Percentiles rank a stretch among this genome's conserved stretches.
Evolutionary conservation across 805 yeast genomes (phyloP).

Genomic region (Dipodascus albidus): DNA sequence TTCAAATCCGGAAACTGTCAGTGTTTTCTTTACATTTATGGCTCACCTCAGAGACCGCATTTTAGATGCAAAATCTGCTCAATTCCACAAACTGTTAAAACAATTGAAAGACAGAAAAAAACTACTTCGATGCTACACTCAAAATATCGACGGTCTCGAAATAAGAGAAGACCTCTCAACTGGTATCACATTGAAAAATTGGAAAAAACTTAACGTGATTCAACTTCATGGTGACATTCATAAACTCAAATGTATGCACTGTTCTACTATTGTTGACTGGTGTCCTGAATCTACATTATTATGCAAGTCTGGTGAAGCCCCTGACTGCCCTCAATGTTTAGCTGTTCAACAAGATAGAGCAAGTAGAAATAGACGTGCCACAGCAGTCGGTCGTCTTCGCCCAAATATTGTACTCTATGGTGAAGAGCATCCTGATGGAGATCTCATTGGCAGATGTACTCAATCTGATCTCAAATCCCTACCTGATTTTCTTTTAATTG

Average conservation of each 20-base stretch:
- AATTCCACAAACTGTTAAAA: slow-evolving; percentile 67
- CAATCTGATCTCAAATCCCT: slow-evolving; percentile 43
- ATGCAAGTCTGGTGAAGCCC: slow-evolving; percentile 53
- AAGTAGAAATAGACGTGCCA: slow-evolving; percentile 59
- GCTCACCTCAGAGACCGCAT: slow-evolving; percentile 60
- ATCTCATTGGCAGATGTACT: slow-evolving; percentile 60
- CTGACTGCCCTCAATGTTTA: slow-evolving; percentile 66
- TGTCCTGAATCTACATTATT: slow-evolving; percentile 34
- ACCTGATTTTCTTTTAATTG: slow-evolving; percentile 75
- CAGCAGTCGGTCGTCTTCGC: slow-evolving; percentile 67
- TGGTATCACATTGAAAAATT: slow-evolving; percentile 35
- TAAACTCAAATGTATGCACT: slow-evolving; percentile 61
- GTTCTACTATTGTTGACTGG: slow-evolving; percentile 55
- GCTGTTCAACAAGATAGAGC: slow-evolving; percentile 44
- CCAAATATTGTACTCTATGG: slow-evolving; percentile 92
- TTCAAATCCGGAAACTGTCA: slow-evolving; percentile 50
- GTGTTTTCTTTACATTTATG: slow-evolving; percentile 83
- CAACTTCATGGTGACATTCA: slow-evolving; percentile 89
- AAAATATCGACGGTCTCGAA: slow-evolving; percentile 88
- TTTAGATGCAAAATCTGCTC: slow-evolving; percentile 62
- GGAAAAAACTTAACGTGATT: slow-evolving; percentile 66
- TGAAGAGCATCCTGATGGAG: slow-evolving; percentile 85
- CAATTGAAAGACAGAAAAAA: slow-evolving; percentile 49
- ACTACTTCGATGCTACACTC: slow-evolving; percentile 81
- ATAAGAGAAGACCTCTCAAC: slow-evolving; percentile 47